Evolutionary conservation across 257 asterid genomes (phyloP).

Genomic region (Thymus mandschuricus): DNA sequence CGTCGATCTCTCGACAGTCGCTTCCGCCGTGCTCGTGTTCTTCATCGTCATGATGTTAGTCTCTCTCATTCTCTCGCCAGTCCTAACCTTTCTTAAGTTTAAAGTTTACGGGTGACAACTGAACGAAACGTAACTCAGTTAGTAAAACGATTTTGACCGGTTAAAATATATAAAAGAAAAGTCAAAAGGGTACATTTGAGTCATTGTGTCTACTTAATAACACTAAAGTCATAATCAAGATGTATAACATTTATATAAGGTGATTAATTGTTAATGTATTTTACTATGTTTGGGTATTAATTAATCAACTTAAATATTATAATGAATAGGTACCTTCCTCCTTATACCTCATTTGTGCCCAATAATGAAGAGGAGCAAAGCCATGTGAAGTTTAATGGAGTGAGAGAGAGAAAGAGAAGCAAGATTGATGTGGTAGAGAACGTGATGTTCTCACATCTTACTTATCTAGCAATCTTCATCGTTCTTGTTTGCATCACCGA

Average conservation of each 20-base stretch:
- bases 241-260: too few relatives aligned
- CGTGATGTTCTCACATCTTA: constrained; percentile 56
- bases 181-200: too few relatives aligned
- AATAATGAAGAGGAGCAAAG: constrained; percentile 12
- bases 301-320: background rate
- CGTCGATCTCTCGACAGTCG: constrained; percentile 58
- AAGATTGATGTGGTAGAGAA: constrained; percentile 34
- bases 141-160: too few relatives aligned
- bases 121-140: too few relatives aligned
- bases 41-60: constrained; percentile 72
- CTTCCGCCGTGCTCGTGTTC: constrained; percentile 63
- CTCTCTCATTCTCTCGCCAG: constrained; percentile 27
- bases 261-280: too few relatives aligned
- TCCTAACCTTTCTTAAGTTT: too few relatives aligned
- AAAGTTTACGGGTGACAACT: too few relatives aligned
- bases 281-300: too few relatives aligned
- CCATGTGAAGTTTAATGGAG: background rate
- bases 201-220: too few relatives aligned
- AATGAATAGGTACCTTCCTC: constrained; percentile 66
- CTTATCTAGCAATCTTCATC: constrained; percentile 60
- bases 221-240: too few relatives aligned
- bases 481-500: constrained; percentile 65
- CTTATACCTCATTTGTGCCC: constrained; percentile 69
- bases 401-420: background rate
- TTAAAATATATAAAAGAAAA: too few relatives aligned